These are phyloP conservation scores for Aegilops bicornis DNA, from an alignment of 176 grass and related monocot species.

Conservation along the genomic window DNA sequence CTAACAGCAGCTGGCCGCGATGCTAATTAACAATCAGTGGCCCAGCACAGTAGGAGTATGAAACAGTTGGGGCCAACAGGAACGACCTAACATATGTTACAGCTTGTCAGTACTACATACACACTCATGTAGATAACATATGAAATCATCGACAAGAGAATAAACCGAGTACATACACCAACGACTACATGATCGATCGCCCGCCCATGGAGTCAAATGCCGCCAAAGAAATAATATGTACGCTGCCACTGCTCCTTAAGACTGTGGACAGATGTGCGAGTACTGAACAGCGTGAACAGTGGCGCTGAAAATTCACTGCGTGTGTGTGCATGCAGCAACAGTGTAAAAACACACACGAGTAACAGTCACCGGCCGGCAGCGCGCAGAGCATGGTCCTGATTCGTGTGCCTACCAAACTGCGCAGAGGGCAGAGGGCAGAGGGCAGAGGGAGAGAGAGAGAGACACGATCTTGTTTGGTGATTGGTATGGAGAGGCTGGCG, in stretches of 20 bases:
- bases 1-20: conserved; percentile 15
- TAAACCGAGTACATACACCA: background rate
- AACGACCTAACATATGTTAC: background rate
- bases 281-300: background rate
- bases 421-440: background rate
- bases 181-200: conserved; percentile 3
- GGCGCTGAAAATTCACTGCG: background rate
- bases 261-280: conserved; percentile 5
- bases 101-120: background rate
- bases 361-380: conserved; percentile 31
- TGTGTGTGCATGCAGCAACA: background rate
- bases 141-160: background rate
- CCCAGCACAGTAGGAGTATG: conserved; percentile 10
- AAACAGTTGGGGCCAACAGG: conserved; percentile 26
- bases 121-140: conserved; percentile 14
- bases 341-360: background rate
- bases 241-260: background rate
- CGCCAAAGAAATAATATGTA: background rate
- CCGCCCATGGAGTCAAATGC: background rate
- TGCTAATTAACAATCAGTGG: conserved; percentile 21
- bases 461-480: conserved; percentile 44
- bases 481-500: conserved; percentile 55
- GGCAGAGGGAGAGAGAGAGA: background rate
- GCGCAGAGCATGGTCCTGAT: conserved; percentile 37
- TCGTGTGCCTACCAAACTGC: conserved; percentile 27